Percentiles rank a stretch among this genome's conserved stretches.
phyloP scores from a whole-genome alignment of 2,329 filamentous ascomycete genomes.

The Zymoseptoria pseudotritici region DNA sequence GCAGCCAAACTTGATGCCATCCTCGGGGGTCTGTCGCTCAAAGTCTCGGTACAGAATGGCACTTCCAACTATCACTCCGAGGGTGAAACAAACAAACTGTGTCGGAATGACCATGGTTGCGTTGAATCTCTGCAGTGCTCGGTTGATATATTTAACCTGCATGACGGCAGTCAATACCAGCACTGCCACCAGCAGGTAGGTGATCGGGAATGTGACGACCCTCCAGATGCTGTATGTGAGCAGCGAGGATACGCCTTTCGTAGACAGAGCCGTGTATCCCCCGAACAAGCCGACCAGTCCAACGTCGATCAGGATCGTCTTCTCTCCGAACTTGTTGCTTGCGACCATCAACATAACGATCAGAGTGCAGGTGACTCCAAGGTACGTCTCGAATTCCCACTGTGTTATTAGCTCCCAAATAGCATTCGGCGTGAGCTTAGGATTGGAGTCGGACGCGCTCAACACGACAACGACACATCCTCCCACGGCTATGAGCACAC shows the following conservation, averaged over 20 bases:
- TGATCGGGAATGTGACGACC: conserved; percentile 84
- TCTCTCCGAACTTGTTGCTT: conserved; percentile 75
- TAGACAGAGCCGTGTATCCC: conserved; percentile 95
- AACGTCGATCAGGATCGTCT: conserved; percentile 83
- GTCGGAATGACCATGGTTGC: conserved; percentile 97
- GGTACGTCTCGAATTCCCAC: conserved; percentile 84
- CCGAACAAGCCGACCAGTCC: conserved; percentile 91
- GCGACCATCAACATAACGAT: conserved; percentile 74
- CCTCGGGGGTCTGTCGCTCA: conserved; percentile 65
- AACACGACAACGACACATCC: conserved; percentile 90
- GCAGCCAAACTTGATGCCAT: conserved; percentile 76
- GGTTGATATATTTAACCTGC: conserved; percentile 96
- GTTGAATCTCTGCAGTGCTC: conserved; percentile 81
- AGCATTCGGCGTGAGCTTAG: conserved; percentile 81
- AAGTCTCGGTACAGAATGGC: conserved; percentile 93
- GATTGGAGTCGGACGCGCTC: conserved; percentile 82
- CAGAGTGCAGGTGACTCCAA: conserved; percentile 65
- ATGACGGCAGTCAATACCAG: conserved; percentile 80
- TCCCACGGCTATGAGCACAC: conserved; percentile 76
- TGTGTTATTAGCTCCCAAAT: conserved; percentile 84
- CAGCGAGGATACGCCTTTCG: conserved; percentile 92
- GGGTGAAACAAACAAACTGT: conserved; percentile 93
- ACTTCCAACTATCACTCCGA: conserved; percentile 91
- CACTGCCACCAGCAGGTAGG: conserved; percentile 74
- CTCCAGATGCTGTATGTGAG: conserved; percentile 84